Conservation (phyloP, 2,329 filamentous ascomycete genomes). For the Dactylella cylindrospora region DNA sequence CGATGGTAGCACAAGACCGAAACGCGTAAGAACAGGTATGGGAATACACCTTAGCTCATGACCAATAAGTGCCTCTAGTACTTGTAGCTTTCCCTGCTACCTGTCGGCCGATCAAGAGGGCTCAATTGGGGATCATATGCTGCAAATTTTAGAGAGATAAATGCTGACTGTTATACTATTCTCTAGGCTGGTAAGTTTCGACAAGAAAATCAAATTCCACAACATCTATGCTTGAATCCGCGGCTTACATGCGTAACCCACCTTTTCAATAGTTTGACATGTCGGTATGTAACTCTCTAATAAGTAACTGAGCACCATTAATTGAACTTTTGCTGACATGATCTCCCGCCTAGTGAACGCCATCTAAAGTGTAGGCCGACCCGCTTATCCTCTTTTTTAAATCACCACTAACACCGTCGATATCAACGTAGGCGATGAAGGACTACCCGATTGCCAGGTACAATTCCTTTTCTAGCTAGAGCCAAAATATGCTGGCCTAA, state of each 20-base stretch:
- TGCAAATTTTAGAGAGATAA: no score
- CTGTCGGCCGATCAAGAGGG: no score
- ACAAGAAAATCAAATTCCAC: no score
- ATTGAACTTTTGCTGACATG: constrained; percentile 34
- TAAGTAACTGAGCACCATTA: constrained; percentile 14
- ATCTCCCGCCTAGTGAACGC: constrained; percentile 44
- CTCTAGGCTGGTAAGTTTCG: constrained; percentile 38
- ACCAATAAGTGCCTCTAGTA: not conserved
- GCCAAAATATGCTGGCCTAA: not conserved
- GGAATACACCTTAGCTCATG: no score
- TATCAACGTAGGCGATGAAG: constrained; percentile 46
- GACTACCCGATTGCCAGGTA: constrained; percentile 47
- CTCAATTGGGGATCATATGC: no score
- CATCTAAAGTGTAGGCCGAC: constrained; percentile 47
- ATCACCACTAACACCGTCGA: constrained; percentile 19
- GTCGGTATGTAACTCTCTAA: constrained; percentile 57
- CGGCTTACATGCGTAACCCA: constrained; percentile 20
- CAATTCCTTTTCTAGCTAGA: not conserved
- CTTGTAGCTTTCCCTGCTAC: not conserved
- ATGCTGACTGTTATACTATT: not conserved
- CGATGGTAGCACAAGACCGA: constrained; percentile 62
- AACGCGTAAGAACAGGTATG: constrained; percentile 80
- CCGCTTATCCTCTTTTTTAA: not conserved
- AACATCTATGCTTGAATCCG: constrained; percentile 6
- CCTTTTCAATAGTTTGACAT: constrained; percentile 65